Evolutionary conservation across 805 yeast species (phyloP), one percentile per base, ranked within the genome.

Genomic region (Saccharomyces cerevisiae): DNA sequence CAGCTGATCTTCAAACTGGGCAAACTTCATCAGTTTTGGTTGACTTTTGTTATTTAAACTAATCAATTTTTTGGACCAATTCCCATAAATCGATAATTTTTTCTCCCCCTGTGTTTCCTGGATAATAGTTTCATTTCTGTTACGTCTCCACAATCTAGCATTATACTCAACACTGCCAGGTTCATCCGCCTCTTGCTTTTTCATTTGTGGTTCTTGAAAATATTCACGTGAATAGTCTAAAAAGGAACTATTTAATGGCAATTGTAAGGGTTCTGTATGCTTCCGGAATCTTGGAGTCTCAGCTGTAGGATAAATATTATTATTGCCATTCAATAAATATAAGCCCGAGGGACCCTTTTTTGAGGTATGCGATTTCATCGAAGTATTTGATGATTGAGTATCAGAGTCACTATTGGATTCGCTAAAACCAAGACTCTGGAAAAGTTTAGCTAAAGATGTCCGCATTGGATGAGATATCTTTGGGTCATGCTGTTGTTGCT

Each of bases 141-240:
- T 87, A 58, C 96, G 78, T 61, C 97, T 78, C 98, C 98, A 94
- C 26, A 88, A 71, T 55, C 95, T 76, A 59, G 82, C 84, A 36
- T 87, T 82, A 62, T 88, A 89, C 58, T 88, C 91, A 55, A 84
- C 81, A 54, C 96, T 88, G 0, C 98, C 98, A 0, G 96, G 94
- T 67, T 90, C 96, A 61, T 92, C 97, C 17, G 82, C 72, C 61
- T 92, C 97, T 52, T 81, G 79, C 55, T 82, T 84, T 10, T 88
- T 83, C 85, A 91, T 85, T 66, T 92, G 98, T 0, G 99, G 97
- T 65, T 91, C 98, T 64, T 91, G 96, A 73, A 92, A 94, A 65
- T 90, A 91, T 68, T 94, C 99, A 55, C 89, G 66, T 61, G 87
- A 81, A 68, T 85, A 87, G 51, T 84, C 87, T 57, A 87, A 79